These are phyloP conservation scores for Marchantia polymorpha DNA, from an alignment of 225 moss, liverwort and hornwort species.

Conservation along the genomic window DNA sequence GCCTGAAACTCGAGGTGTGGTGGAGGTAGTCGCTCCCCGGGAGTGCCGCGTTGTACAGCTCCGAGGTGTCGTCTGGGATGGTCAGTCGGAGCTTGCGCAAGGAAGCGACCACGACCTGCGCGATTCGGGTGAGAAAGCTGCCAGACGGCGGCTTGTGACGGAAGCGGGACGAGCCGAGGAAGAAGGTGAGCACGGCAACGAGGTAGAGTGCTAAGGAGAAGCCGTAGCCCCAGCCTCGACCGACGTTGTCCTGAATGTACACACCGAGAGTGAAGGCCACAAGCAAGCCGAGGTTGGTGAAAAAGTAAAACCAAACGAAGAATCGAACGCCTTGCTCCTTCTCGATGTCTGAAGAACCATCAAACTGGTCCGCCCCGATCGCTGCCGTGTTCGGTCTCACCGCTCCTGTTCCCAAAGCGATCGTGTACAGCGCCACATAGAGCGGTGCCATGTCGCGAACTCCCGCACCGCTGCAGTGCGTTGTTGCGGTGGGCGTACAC, in stretches of 20 bases:
- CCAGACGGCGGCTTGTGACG: constrained; percentile 57
- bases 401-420: constrained; percentile 55
- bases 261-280: constrained; percentile 47
- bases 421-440: constrained; percentile 50
- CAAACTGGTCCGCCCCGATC: constrained; percentile 70
- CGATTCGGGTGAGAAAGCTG: constrained; percentile 57
- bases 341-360: constrained; percentile 50
- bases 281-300: constrained; percentile 34
- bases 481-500: constrained; percentile 39
- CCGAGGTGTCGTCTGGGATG: background rate
- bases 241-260: constrained; percentile 53
- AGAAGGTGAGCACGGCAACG: constrained; percentile 30
- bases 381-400: constrained; percentile 50
- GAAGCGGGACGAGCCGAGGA: constrained; percentile 39
- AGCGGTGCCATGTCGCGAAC: constrained; percentile 41
- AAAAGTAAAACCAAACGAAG: constrained; percentile 59
- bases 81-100: constrained; percentile 34
- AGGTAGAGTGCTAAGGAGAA: constrained; percentile 39
- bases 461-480: constrained; percentile 48
- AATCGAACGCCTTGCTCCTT: constrained; percentile 49
- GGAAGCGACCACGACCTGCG: constrained; percentile 51
- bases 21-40: constrained; percentile 3
- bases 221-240: constrained; percentile 63
- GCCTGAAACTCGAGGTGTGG: constrained; percentile 8
- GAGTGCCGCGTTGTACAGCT: constrained; percentile 9